phyloP scores from a whole-genome alignment of 2,329 filamentous ascomycete genomes.

The Beauveria medogensis region DNA sequence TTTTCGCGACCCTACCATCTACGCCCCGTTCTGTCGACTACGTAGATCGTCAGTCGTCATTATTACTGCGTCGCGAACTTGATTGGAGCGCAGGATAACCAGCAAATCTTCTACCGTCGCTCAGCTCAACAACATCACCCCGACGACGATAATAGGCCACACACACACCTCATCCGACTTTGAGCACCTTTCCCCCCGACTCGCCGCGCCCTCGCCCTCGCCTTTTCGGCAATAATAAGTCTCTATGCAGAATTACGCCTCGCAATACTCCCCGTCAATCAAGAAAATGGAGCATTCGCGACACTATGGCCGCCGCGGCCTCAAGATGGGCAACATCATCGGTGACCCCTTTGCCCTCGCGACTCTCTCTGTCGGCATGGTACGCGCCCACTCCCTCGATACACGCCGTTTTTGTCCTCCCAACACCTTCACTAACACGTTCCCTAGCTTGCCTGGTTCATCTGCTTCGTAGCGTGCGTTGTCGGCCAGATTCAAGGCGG shows the following conservation, averaged over 20 bases:
- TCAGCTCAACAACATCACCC: neutral
- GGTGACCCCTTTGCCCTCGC: conserved; percentile 95
- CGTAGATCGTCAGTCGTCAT: conserved; percentile 9
- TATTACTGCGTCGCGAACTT: conserved; percentile 2
- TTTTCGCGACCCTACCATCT: neutral
- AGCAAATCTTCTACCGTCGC: neutral
- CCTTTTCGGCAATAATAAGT: neutral
- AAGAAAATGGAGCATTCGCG: conserved; percentile 72
- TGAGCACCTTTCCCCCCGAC: neutral
- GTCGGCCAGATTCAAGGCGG: conserved; percentile 50
- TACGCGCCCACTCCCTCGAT: conserved; percentile 41
- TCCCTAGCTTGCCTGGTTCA: conserved; percentile 81
- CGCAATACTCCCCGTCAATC: conserved; percentile 63
- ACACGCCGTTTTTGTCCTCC: neutral
- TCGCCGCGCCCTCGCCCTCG: neutral
- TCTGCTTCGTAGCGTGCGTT: conserved; percentile 80
- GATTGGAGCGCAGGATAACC: neutral
- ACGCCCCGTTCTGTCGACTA: neutral
- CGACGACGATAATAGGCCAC: neutral
- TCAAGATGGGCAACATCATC: conserved; percentile 81
- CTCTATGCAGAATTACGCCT: conserved; percentile 68
- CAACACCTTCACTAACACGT: conserved; percentile 14
- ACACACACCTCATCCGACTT: neutral
- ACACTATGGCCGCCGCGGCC: conserved; percentile 47
- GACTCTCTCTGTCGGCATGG: conserved; percentile 83